A percentile compares a stretch with the other conserved stretches of the same genome.
These are phyloP conservation scores for Nemania bipapillata DNA, from an alignment of 2,329 filamentous ascomycete species.

Conservation along the genomic window DNA sequence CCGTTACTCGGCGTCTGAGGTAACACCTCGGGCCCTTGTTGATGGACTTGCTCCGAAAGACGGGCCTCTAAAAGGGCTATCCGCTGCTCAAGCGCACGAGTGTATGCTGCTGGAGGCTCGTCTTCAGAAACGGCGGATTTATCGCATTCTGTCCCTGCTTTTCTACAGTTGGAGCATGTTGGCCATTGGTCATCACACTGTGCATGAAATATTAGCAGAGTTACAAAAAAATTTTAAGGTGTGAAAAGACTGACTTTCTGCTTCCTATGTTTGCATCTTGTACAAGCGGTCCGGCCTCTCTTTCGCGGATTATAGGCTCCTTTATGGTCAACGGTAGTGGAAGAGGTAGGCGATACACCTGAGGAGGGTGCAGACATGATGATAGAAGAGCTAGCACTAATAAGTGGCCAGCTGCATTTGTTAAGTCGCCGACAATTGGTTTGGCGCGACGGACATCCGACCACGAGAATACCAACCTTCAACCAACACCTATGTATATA, in stretches of 20 bases:
- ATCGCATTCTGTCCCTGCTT: conserved; percentile 56
- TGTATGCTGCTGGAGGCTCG: conserved; percentile 54
- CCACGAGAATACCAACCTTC: not conserved
- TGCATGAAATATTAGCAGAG: conserved; percentile 2
- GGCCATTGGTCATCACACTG: conserved; percentile 60
- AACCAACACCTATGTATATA: not conserved
- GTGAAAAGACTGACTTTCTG: conserved; percentile 53
- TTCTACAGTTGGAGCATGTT: conserved; percentile 58
- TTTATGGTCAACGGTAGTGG: conserved; percentile 27
- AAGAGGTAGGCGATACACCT: conserved; percentile 31
- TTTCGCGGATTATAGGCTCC: conserved; percentile 55
- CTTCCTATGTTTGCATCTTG: conserved; percentile 59
- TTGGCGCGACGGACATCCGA: conserved; percentile 36
- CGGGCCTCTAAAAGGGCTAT: conserved; percentile 55
- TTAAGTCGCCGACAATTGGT: conserved; percentile 2
- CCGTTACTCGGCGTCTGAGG: conserved; percentile 25
- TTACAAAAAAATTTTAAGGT: not conserved
- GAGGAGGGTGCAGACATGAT: conserved; percentile 32
- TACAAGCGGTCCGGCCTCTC: conserved; percentile 58
- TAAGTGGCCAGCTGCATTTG: not conserved
- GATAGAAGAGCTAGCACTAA: conserved; percentile 6
- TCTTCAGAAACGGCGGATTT: conserved; percentile 56
- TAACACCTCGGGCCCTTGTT: conserved; percentile 25
- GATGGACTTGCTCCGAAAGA: conserved; percentile 39
- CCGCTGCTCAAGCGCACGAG: conserved; percentile 56